Conservation (phyloP, 2,329 filamentous ascomycete genomes). For the Penicillium frequentans region DNA sequence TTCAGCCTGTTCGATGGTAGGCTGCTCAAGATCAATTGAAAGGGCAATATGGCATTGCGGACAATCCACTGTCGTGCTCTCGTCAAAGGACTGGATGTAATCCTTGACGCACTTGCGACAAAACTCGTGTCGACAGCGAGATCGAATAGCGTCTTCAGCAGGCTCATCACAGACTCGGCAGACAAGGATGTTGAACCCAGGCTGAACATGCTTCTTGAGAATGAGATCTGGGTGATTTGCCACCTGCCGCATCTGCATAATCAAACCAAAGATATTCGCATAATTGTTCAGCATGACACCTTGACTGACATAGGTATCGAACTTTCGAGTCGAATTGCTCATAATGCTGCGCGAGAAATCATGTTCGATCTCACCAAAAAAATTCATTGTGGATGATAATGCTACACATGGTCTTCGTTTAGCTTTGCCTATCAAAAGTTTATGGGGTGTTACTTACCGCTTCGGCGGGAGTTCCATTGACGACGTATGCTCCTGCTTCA, state of each 20-base stretch:
- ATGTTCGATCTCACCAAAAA: conserved; percentile 94
- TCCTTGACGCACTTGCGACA: conserved; percentile 78
- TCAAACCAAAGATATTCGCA: conserved; percentile 96
- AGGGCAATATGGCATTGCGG: conserved; percentile 89
- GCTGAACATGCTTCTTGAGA: conserved; percentile 80
- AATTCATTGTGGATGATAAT: conserved; percentile 91
- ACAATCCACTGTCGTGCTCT: conserved; percentile 61
- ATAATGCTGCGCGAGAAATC: conserved; percentile 97
- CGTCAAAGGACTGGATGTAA: conserved; percentile 76
- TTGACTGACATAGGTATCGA: conserved; percentile 92
- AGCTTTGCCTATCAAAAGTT: neutral
- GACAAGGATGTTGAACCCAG: conserved; percentile 84
- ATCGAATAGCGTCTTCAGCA: conserved; percentile 90
- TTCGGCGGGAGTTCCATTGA: conserved; percentile 97
- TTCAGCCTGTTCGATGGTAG: conserved; percentile 91
- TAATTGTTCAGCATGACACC: conserved; percentile 97
- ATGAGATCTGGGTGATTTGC: conserved; percentile 95
- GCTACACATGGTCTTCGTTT: conserved; percentile 22
- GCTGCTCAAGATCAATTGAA: conserved; percentile 89
- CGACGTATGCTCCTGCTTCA: conserved; percentile 90
- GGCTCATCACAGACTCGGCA: conserved; percentile 97
- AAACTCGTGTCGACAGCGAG: conserved; percentile 90
- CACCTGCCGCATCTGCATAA: conserved; percentile 99
- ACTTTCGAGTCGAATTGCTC: conserved; percentile 82
- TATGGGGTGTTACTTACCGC: conserved; percentile 51